Base-by-base conservation (phyloP, 1,139 yeast species). In the Pneumocystis canis region DNA sequence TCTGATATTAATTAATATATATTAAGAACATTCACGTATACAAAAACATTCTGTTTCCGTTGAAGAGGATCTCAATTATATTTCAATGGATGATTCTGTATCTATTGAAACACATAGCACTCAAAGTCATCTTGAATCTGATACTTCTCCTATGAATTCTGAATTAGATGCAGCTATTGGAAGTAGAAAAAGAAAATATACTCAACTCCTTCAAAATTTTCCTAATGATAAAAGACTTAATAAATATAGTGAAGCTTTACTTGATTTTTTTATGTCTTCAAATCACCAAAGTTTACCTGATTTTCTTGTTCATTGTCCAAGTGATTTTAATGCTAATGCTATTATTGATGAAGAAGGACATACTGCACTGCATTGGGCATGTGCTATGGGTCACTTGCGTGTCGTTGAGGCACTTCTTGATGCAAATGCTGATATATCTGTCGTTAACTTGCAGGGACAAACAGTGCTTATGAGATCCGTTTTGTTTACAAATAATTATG, bases 291-390 rank as follows among this genome's bases (percentile, higher is more conserved):
- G 54, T 25, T 47, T 35, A 14, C 59, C 40, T 16, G 59, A 35
- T 30, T 39, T 57, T 30, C 41, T 39, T 30, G 14, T 35, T 30
- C 59, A 20, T 35, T 35, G 41, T 57, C 41, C 40, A 30, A 20
- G 68, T 28, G 67, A 70, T 4, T 47, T 47, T 28, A 76, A 78
- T 33, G 76, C 87, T 58, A 89, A 87, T 70, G 87, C 89, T 56
- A 84, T 96, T 1, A 88, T 94, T 60, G 99, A 94, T 73, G 94
- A 87, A 69, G 84, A 86, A 64, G 97, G 97, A 0, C 94, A 92
- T 71, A 85, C 96, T 0, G 89, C 96, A 0, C 78, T 94, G 65
- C 99, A 94, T 73, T 88, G 97, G 95, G 95, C 97, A 1, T 85
- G 97, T 40, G 89, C 97, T 0, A 79, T 94, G 75, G 97, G 95